phyloP scores from a whole-genome alignment of 768 basidiomycete genomes.

The Psilocybe tampanensis region DNA sequence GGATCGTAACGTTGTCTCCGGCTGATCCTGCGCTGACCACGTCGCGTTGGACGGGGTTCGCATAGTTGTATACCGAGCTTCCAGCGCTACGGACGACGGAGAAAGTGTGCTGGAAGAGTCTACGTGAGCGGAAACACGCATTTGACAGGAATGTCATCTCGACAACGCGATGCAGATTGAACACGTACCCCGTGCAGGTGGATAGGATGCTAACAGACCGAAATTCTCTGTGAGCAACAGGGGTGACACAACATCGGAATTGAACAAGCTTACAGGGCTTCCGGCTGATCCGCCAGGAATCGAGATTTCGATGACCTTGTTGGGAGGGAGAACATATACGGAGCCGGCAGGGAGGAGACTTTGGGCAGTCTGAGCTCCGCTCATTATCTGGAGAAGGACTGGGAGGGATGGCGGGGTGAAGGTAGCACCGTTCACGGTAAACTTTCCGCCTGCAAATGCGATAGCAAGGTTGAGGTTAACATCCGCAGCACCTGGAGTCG shows the following conservation, averaged over 20 bases:
- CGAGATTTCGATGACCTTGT: slow-evolving; percentile 49
- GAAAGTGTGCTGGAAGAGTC: slow-evolving; percentile 27
- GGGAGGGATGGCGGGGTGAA: slow-evolving; percentile 41
- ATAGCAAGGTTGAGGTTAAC: slow-evolving; percentile 34
- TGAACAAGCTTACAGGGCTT: slow-evolving; percentile 28
- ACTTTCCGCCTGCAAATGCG: slow-evolving; percentile 20
- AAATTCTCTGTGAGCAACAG: not conserved
- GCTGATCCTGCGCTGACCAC: slow-evolving; percentile 32
- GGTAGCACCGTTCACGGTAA: slow-evolving; percentile 33
- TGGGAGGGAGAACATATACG: slow-evolving; percentile 41
- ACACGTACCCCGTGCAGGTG: slow-evolving; percentile 5
- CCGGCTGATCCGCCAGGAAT: slow-evolving; percentile 35
- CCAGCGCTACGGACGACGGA: slow-evolving; percentile 40
- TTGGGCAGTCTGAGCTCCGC: slow-evolving; percentile 35
- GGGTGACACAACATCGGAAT: not conserved
- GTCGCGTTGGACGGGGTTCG: slow-evolving; percentile 32
- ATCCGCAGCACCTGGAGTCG: slow-evolving; percentile 37
- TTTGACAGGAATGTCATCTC: too few relatives aligned
- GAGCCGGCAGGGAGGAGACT: slow-evolving; percentile 39
- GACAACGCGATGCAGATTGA: too few relatives aligned
- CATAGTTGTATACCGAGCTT: slow-evolving; percentile 25
- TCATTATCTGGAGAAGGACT: slow-evolving; percentile 47
- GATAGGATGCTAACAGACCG: slow-evolving; percentile 2
- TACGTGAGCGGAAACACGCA: too few relatives aligned
- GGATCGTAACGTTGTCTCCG: slow-evolving; percentile 47